Base-by-base conservation (phyloP, 768 basidiomycete species). In the Lentinula edodes region DNA sequence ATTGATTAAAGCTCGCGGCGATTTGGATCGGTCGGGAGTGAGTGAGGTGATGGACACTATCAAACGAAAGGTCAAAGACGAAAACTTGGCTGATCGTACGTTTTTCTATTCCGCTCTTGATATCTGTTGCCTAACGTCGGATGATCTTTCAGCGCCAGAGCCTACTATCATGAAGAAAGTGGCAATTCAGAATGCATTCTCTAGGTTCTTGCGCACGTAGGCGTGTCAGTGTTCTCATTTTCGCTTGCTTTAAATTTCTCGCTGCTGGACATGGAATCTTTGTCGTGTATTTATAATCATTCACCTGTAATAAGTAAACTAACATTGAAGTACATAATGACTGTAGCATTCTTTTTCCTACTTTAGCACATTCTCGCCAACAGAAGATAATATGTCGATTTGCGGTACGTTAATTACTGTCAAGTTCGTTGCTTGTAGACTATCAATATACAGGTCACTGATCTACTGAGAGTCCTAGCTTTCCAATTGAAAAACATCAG, bases 1-100 rank as follows among this genome's bases (percentile, higher is more conserved):
- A 8, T 69, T 99, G 51, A 89, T 98, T 83, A 91, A 88, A 70
- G 86, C 90, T 5, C 82, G 97, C 56, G 89, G 90, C 59, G 95
- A 99, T 73, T 78, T 98, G 58, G 95, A 97, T 73, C 84, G 93
- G n/a, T 86, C 89, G 1, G 85, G 87, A 13, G 91, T 88, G 16
- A 89, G 78, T 66, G 95, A 98, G 62, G 90, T 96, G 36, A 94
- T 97, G 89, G 95, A 96, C 12, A 92, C 91, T 61, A 81, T 98
- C 65, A 91, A 89, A 72, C 83, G 93, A 53, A 98, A 95, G 73
- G 90, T 94, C 6, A 95, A 90, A 72, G 95, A 97, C 34, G 95
- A 98, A 69, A 83, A 83, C 4, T 67, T 94, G 62, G 80, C 80
- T 48, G 92, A 93, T 75, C 91, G 92, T 93, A 72, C 77, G 90